phyloP scores from a whole-genome alignment of 1,284 basidiomycete genomes.

The Cryptococcus sp. region DNA sequence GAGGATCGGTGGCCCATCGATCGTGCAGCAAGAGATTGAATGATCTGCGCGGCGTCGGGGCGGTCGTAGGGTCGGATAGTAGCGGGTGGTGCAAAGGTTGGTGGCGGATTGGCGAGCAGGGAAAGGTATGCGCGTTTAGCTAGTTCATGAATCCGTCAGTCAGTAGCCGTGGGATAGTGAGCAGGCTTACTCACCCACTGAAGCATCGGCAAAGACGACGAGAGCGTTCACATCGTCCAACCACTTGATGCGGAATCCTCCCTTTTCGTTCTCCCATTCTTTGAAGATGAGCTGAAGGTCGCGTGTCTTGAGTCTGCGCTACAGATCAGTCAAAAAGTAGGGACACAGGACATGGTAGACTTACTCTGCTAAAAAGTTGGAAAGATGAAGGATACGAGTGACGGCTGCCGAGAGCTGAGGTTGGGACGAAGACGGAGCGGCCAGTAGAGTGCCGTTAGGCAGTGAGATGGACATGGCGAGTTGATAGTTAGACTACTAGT shows the following conservation, averaged over 20 bases:
- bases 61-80: constrained; percentile 89
- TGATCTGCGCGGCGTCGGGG: constrained; percentile 85
- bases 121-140: constrained; percentile 93
- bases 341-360: constrained; percentile 6
- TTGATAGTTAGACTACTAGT: neutral
- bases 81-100: constrained; percentile 65
- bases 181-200: constrained; percentile 51
- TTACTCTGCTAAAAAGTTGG: constrained; percentile 81
- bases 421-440: constrained; percentile 38
- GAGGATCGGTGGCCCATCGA: constrained; percentile 47
- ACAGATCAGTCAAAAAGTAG: neutral
- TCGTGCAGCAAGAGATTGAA: constrained; percentile 75
- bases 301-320: constrained; percentile 77
- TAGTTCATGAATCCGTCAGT: constrained; percentile 50
- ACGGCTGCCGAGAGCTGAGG: constrained; percentile 78
- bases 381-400: constrained; percentile 89
- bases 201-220: constrained; percentile 79
- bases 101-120: constrained; percentile 77
- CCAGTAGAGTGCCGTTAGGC: constrained; percentile 47
- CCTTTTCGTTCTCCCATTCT: constrained; percentile 81
- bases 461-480: constrained; percentile 50
- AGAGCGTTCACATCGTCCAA: constrained; percentile 92
- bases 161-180: neutral
- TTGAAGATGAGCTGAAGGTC: constrained; percentile 90
- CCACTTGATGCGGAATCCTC: constrained; percentile 99